These are phyloP conservation scores for Fusarium incarnatum DNA, from an alignment of 2,329 filamentous ascomycete species.

Conservation along the genomic window DNA sequence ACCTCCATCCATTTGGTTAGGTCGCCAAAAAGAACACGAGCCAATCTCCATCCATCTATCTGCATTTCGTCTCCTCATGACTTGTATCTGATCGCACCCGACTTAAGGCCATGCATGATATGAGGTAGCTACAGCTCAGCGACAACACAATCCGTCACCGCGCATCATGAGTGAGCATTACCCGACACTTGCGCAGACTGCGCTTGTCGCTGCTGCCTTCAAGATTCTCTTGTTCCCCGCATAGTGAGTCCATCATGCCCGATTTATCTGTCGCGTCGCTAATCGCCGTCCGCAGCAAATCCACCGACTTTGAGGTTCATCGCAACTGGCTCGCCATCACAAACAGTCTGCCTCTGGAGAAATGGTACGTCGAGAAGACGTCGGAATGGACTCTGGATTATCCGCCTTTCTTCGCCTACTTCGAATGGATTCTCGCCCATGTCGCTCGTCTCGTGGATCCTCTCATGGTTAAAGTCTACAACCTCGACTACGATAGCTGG, in stretches of 20 bases:
- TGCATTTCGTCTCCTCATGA: conserved; percentile 29
- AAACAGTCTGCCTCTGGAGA: conserved; percentile 82
- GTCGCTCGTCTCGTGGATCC: conserved; percentile 81
- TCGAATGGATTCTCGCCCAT: conserved; percentile 93
- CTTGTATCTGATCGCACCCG: conserved; percentile 16
- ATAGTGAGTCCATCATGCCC: conserved; percentile 73
- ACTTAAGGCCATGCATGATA: conserved; percentile 44
- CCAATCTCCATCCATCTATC: conserved; percentile 36
- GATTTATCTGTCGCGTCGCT: conserved; percentile 8
- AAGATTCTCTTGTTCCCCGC: conserved; percentile 94
- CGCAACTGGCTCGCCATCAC: conserved; percentile 99
- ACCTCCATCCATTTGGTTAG: conserved; percentile 4
- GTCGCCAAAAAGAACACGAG: conserved; percentile 32
- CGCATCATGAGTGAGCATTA: conserved; percentile 79
- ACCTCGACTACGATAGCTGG: conserved; percentile 90
- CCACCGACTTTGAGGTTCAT: conserved; percentile 98
- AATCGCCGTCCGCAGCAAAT: conserved; percentile 74
- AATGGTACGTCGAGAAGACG: conserved; percentile 98
- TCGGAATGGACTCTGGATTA: conserved; percentile 99
- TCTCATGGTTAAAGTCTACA: conserved; percentile 82
- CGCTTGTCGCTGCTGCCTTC: conserved; percentile 85
- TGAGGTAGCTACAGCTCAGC: conserved; percentile 26
- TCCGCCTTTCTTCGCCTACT: conserved; percentile 96
- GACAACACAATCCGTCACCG: conserved; percentile 27
- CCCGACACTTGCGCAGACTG: conserved; percentile 90